Base-by-base conservation (phyloP, 495 filamentous ascomycete genomes). In the Aspergillus homomorphus region DNA sequence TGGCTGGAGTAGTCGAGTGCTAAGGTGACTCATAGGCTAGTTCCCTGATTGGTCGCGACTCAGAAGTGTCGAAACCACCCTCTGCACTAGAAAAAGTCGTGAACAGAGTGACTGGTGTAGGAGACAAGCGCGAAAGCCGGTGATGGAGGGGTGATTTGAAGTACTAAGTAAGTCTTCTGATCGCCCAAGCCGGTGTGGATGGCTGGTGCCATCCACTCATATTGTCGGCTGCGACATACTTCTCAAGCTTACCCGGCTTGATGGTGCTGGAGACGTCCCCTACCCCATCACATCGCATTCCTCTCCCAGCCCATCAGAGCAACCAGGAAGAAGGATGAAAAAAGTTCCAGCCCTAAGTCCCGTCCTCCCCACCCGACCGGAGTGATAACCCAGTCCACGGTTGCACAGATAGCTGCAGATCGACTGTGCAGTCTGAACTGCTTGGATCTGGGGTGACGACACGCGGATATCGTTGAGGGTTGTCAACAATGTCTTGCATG, bases 81-180 rank as follows among this genome's bases (percentile, higher is more conserved):
- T 38, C n/a, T n/a, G n/a, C n/a, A n/a, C n/a, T n/a, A n/a, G n/a
- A n/a, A n/a, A n/a, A n/a, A n/a, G n/a, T n/a, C n/a, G n/a, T n/a
- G n/a, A n/a, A n/a, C n/a, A n/a, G n/a, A n/a, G n/a, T n/a, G n/a
- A 12, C 33, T 38, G 7, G 26, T 30, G 46, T 20, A 21, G 21
- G 42, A 19, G 53, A 46, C 45, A 49, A 51, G 41, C 38, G 51
- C 51, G 43, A 18, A 56, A 24, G 51, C 55, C 48, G 57, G 45
- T 55, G 57, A 58, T 63, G 54, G 62, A 54, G 54, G 54, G 45
- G 49, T 4, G 20, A n/a, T n/a, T n/a, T n/a, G n/a, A n/a, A 12
- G 33, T 10, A 2, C 23, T 26, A 9, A 26, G 4, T 22, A 50
- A 51, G 62, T 64, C 62, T 57, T 51, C 62, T 64, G 62, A 64